These are phyloP conservation scores for Orbilia blumenaviensis DNA, from an alignment of 2,329 filamentous ascomycete species.

Conservation along the genomic window DNA sequence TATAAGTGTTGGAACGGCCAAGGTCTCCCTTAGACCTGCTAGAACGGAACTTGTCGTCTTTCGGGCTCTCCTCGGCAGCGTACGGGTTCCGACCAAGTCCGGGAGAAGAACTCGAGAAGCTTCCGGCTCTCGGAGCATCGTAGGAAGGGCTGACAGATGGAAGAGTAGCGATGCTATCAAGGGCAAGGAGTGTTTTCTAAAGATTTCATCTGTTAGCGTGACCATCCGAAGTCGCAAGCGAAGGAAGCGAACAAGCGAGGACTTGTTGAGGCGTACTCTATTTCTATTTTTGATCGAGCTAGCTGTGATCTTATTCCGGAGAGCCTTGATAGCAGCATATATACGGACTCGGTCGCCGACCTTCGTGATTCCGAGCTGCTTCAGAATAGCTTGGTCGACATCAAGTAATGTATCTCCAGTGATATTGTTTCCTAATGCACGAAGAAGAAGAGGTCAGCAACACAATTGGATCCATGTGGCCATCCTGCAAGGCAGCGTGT, in stretches of 20 bases:
- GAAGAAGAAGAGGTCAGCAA: conserved; percentile 56
- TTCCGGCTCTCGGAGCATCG: conserved; percentile 32
- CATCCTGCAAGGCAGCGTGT: background rate
- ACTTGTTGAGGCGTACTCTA: conserved; percentile 70
- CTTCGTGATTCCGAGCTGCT: conserved; percentile 98
- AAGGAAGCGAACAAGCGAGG: background rate
- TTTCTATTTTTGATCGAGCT: conserved; percentile 80
- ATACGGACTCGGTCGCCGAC: conserved; percentile 94
- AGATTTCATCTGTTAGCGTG: conserved; percentile 8
- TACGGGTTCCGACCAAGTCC: conserved; percentile 26
- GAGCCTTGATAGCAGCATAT: conserved; percentile 83
- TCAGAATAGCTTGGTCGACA: conserved; percentile 94
- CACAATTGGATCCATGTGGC: conserved; percentile 16
- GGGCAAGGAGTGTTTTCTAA: conserved; percentile 49
- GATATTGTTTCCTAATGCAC: conserved; percentile 79
- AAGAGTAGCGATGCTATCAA: conserved; percentile 49
- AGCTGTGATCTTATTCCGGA: conserved; percentile 78
- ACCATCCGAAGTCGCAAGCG: background rate
- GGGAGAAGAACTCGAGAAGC: conserved; percentile 47
- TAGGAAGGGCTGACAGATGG: conserved; percentile 43
- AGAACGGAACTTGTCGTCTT: conserved; percentile 49
- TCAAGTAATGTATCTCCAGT: conserved; percentile 96
- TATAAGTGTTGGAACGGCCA: conserved; percentile 18
- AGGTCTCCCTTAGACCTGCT: conserved; percentile 26
- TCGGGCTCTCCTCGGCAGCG: conserved; percentile 46